Percentiles rank a stretch among this genome's conserved stretches.
Evolutionary conservation across 345 rosid genomes (phyloP).

Genomic region (Eucalyptus paniculata): DNA sequence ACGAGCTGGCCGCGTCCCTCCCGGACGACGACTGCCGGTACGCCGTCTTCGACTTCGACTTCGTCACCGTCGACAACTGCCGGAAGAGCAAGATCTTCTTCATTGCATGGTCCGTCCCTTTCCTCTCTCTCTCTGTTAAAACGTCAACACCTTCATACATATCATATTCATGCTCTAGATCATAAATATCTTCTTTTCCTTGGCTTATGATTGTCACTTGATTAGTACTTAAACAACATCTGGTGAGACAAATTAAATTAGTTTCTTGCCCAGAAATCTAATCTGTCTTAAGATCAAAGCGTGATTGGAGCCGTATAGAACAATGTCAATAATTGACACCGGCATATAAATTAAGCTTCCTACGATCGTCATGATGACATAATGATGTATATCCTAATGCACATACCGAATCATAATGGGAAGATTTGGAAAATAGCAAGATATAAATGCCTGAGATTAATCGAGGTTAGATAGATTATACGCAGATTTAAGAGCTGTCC

Average conservation of each 20-base stretch:
- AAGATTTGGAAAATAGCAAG: neutral
- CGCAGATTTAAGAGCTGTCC: neutral
- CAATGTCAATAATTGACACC: neutral
- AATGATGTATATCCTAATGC: neutral
- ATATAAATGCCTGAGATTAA: neutral
- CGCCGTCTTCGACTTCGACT: conserved; percentile 90
- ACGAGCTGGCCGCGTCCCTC: conserved; percentile 61
- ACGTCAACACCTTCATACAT: neutral
- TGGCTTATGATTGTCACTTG: neutral
- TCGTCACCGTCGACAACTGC: conserved; percentile 86
- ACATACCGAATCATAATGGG: neutral
- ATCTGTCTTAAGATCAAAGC: neutral
- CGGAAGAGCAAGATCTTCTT: conserved; percentile 99
- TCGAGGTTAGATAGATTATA: neutral
- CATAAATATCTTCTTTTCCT: neutral
- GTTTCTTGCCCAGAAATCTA: neutral
- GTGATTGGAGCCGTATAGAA: neutral
- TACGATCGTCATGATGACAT: neutral
- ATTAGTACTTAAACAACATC: neutral
- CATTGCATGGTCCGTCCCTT: conserved; percentile 65
- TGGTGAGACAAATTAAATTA: neutral
- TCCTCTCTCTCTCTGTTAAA: neutral
- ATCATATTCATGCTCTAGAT: neutral
- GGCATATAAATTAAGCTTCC: neutral
- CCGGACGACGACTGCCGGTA: conserved; percentile 88